phyloP scores from a whole-genome alignment of 2,329 filamentous ascomycete species.

The Xylaria arbuscula region DNA sequence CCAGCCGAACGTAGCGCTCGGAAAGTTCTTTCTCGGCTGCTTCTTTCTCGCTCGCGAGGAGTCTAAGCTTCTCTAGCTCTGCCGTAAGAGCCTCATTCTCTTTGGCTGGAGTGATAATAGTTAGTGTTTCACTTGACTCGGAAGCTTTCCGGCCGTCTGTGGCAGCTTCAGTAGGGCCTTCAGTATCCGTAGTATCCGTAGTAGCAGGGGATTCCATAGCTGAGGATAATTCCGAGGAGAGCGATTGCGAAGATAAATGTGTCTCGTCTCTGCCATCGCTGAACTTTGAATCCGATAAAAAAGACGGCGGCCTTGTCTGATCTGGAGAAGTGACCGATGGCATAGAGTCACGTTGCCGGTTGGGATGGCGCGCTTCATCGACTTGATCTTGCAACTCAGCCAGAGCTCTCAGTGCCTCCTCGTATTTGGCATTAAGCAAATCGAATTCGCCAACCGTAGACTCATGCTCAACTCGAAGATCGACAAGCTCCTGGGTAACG shows the following conservation, averaged over 20 bases:
- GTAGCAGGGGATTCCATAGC: constrained; percentile 80
- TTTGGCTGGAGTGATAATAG: constrained; percentile 50
- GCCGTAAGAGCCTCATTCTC: constrained; percentile 61
- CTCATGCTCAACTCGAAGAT: constrained; percentile 91
- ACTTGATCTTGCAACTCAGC: constrained; percentile 86
- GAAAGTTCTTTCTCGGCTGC: constrained; percentile 77
- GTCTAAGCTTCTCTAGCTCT: constrained; percentile 78
- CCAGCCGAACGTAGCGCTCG: constrained; percentile 83
- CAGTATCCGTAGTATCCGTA: constrained; percentile 70
- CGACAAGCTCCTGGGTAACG: constrained; percentile 90
- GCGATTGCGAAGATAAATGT: constrained; percentile 84
- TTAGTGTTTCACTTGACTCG: constrained; percentile 53
- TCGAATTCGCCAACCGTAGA: constrained; percentile 83
- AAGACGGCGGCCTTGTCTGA: constrained; percentile 76
- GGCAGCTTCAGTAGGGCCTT: constrained; percentile 52
- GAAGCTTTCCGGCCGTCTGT: constrained; percentile 63
- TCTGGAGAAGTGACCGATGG: constrained; percentile 63
- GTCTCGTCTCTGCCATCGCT: constrained; percentile 75
- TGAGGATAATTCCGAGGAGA: constrained; percentile 93
- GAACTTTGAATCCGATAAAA: constrained; percentile 82
- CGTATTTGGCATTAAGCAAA: constrained; percentile 86
- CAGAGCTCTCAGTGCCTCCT: constrained; percentile 83
- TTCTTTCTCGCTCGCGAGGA: constrained; percentile 80
- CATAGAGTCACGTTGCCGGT: constrained; percentile 65
- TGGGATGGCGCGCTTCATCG: constrained; percentile 79